phyloP scores from a whole-genome alignment of 441 rosid genomes.

The Viola pubescens region DNA sequence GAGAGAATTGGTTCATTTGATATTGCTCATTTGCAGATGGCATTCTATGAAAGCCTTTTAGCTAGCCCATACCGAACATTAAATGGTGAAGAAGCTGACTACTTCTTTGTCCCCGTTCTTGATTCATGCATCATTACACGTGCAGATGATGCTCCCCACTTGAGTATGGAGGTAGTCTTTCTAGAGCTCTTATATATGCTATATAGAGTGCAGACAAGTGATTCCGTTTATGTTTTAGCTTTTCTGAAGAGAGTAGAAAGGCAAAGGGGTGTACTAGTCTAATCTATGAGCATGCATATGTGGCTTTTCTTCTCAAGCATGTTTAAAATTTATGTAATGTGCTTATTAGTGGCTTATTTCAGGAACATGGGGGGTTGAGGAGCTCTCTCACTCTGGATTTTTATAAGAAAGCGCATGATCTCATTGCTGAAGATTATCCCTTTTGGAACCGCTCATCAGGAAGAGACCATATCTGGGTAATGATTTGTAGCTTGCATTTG shows the following conservation, averaged over 20 bases:
- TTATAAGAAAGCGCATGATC: conserved; percentile 66
- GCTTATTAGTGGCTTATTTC: conserved; percentile 21
- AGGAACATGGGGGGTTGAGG: conserved; percentile 79
- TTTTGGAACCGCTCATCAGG: conserved; percentile 88
- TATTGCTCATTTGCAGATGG: conserved; percentile 48
- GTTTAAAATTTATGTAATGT: conserved; percentile 8
- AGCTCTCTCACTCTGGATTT: conserved; percentile 87
- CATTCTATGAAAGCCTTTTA: conserved; percentile 81
- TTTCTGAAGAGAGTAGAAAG: neutral
- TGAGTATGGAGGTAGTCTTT: conserved; percentile 56
- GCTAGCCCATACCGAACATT: conserved; percentile 78
- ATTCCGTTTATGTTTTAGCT: neutral
- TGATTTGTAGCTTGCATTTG: conserved; percentile 3
- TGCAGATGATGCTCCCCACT: conserved; percentile 90
- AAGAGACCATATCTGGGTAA: conserved; percentile 93
- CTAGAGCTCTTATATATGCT: conserved; percentile 2
- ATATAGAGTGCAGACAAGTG: neutral
- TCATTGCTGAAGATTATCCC: conserved; percentile 57
- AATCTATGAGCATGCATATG: neutral
- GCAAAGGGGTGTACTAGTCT: neutral
- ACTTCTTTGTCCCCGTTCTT: conserved; percentile 94
- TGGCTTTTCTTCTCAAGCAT: neutral
- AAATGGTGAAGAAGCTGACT: conserved; percentile 94
- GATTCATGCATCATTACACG: conserved; percentile 93
- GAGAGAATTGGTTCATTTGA: conserved; percentile 3